phyloP scores from a whole-genome alignment of 805 yeast species.

The Saccharomycopsis selenospora region DNA sequence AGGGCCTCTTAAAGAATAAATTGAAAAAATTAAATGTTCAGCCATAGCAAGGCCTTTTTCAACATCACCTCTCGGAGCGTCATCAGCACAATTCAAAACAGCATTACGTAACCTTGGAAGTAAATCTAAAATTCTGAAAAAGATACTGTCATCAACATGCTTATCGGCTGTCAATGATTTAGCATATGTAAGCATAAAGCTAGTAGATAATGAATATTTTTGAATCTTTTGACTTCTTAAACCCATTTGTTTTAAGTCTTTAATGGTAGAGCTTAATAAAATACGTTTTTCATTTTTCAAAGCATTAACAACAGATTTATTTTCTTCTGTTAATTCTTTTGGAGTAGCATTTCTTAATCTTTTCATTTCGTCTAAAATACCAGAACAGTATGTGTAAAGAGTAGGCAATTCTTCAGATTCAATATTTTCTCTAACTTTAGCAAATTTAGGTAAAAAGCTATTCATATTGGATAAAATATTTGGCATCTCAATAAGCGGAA shows the following conservation, averaged over 20 bases:
- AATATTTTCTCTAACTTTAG: slow-evolving; percentile 8
- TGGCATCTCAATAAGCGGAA: background rate
- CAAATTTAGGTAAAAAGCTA: slow-evolving; percentile 34
- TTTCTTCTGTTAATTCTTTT: slow-evolving; percentile 55
- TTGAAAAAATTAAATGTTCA: slow-evolving; percentile 58
- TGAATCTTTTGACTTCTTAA: slow-evolving; percentile 58
- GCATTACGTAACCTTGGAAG: slow-evolving; percentile 72
- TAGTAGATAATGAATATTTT: slow-evolving; percentile 39
- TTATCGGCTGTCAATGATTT: slow-evolving; percentile 38
- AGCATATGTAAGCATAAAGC: slow-evolving; percentile 51
- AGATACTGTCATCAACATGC: slow-evolving; percentile 44
- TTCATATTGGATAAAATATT: slow-evolving; percentile 33
- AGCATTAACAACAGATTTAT: slow-evolving; percentile 61
- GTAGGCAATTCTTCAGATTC: slow-evolving; percentile 12
- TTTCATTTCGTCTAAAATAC: slow-evolving; percentile 49
- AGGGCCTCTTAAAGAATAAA: slow-evolving; percentile 49
- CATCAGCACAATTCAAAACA: slow-evolving; percentile 54
- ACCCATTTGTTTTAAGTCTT: slow-evolving; percentile 72
- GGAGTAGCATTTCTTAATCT: slow-evolving; percentile 76
- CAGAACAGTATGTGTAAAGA: slow-evolving; percentile 38
- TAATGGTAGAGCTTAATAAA: slow-evolving; percentile 66
- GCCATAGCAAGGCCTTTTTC: slow-evolving; percentile 69
- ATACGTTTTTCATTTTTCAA: slow-evolving; percentile 77
- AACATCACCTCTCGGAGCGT: slow-evolving; percentile 66
- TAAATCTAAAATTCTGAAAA: slow-evolving; percentile 66